These are phyloP conservation scores for Eutypella sp. DNA, from an alignment of 2,329 filamentous ascomycete species.

Conservation along the genomic window DNA sequence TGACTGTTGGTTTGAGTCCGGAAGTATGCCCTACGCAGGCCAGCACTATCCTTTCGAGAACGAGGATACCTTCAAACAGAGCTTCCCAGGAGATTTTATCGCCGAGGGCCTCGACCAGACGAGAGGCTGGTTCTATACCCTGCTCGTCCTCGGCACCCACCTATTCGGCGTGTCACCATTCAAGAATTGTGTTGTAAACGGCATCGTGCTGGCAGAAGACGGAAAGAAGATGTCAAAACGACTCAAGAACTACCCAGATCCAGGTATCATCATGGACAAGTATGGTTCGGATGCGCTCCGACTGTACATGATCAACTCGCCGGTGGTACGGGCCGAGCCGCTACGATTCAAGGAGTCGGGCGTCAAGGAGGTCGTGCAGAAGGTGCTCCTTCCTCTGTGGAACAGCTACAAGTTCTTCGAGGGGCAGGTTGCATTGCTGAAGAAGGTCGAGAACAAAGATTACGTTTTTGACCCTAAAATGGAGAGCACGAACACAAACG, in stretches of 20 bases:
- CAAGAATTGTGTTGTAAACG: conserved; percentile 95
- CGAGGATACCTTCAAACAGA: conserved; percentile 70
- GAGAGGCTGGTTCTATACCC: conserved; percentile 93
- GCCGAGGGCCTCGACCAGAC: conserved; percentile 92
- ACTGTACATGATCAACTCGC: conserved; percentile 95
- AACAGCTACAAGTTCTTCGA: conserved; percentile 98
- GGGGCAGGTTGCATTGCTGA: conserved; percentile 76
- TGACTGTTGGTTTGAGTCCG: conserved; percentile 96
- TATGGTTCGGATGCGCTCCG: conserved; percentile 91
- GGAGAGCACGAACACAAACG: conserved; percentile 74
- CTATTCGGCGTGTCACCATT: conserved; percentile 82
- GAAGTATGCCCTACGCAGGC: conserved; percentile 90
- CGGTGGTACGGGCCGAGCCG: conserved; percentile 86
- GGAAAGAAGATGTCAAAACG: conserved; percentile 99
- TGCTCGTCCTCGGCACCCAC: conserved; percentile 83
- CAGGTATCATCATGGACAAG: conserved; percentile 72
- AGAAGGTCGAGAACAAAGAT: conserved; percentile 76
- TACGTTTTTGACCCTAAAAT: conserved; percentile 74
- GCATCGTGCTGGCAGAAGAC: conserved; percentile 87
- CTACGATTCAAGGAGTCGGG: conserved; percentile 86
- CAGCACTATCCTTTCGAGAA: conserved; percentile 92
- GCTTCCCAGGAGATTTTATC: conserved; percentile 90
- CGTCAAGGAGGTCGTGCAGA: conserved; percentile 91
- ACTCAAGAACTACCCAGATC: conserved; percentile 93
- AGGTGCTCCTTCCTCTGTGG: conserved; percentile 86